Base-by-base conservation (phyloP, 129 eudicot genomes). In the Rutidosis leptorrhynchoides region DNA sequence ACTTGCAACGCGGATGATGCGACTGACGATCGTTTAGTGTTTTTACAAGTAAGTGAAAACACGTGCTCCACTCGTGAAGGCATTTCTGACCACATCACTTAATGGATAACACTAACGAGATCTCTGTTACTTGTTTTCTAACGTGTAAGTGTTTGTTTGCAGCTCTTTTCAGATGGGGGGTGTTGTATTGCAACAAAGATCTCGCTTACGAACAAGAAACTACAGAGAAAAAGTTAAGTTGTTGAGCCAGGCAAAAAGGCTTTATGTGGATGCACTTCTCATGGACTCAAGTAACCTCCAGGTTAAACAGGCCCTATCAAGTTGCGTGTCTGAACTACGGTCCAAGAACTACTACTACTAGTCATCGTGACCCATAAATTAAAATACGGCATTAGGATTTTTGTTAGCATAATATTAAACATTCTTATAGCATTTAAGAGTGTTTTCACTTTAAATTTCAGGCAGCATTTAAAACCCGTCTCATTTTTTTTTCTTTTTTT, bases 141-240 rank as follows among this genome's bases (percentile, higher is more conserved):
- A 58, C 25, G 30, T 64, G 10, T 6, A 59, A 58, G 45, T 59
- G 57, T 74, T 2, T 58, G 29, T 23, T 53, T 88, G 87, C 88
- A 93, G 99, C 99, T 84, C 93, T 93, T 65, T 93, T 83, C 77
- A 84, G 93, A 84, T 93, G 99, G 99, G n/a, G n/a, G 99, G 92
- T 14, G 78, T 81, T 40, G 90, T 90, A 29, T 73, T 93, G 62
- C 99, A 93, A 75, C 99, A 93, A 60, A 84, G 99, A 68, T 86
- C 99, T 0, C 95, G 89, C 12, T 68, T 93, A 62, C 77, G 93
- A 65, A 86, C 82, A 23, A 82, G 88, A 65, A 84, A 79, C 69
- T 77, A 81, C 56, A 89, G 76, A 82, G 96, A 89, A 77, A 93
- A 86, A 81, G 85, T 86, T 62, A 89, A 86, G 79, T 77, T 93